Evolutionary conservation across 345 rosid species (phyloP).

Genomic region (Psidium guajava): DNA sequence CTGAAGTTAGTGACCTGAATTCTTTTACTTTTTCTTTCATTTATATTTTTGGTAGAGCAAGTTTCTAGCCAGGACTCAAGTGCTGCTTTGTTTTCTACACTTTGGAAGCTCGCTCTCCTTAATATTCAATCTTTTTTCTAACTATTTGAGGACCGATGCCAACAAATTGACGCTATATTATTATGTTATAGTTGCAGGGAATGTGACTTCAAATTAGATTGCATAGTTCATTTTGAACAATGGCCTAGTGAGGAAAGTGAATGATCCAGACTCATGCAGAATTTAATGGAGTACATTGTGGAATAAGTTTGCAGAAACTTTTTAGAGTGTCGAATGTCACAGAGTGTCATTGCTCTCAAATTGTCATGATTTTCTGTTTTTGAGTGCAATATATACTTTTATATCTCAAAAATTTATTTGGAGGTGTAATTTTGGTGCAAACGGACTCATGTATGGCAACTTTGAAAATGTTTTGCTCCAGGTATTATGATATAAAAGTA

Average conservation of each 20-base stretch:
- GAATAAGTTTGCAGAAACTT: not conserved
- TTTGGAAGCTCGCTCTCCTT: not conserved
- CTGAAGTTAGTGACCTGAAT: conserved; percentile 65
- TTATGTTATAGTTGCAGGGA: not conserved
- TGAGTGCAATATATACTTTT: not conserved
- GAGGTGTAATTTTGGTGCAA: not conserved
- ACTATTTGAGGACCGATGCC: not conserved
- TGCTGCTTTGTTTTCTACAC: not conserved
- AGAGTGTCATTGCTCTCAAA: not conserved
- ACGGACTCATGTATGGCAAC: not conserved
- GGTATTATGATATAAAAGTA: conserved; percentile 90
- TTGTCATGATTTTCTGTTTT: not conserved
- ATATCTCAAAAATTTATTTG: not conserved
- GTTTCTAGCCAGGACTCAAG: not conserved
- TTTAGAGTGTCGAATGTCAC: not conserved
- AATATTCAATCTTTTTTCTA: not conserved
- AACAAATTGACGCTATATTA: not conserved
- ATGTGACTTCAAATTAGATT: not conserved
- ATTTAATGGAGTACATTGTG: not conserved
- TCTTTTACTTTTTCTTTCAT: not conserved
- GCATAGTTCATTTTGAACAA: not conserved
- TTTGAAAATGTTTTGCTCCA: conserved; percentile 16
- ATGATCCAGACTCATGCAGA: not conserved
- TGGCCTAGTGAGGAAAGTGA: not conserved
- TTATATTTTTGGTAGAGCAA: not conserved